Percentiles rank a stretch among this genome's conserved stretches.
These are phyloP conservation scores for Aspergillus sp. DNA, from an alignment of 2,329 filamentous ascomycete genomes.

Conservation along the genomic window DNA sequence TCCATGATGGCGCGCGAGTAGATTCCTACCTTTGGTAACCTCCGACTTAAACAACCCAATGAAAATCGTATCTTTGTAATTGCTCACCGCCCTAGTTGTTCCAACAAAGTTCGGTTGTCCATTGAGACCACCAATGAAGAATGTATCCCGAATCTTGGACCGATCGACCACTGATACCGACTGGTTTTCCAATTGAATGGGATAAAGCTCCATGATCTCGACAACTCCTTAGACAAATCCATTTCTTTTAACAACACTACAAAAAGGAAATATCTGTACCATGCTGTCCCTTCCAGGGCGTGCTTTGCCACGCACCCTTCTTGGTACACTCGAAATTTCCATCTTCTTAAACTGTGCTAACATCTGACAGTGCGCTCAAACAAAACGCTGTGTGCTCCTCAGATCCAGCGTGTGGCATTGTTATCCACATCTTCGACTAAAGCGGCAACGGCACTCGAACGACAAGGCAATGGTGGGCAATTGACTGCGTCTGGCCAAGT, in stretches of 20 bases:
- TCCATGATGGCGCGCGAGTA: no score
- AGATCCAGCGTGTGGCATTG: slow-evolving; percentile 36
- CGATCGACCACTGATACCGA: background rate
- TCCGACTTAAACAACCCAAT: background rate
- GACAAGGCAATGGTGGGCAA: slow-evolving; percentile 32
- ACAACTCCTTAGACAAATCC: background rate
- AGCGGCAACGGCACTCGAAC: slow-evolving; percentile 44
- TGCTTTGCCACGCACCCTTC: slow-evolving; percentile 27
- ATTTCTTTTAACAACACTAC: background rate
- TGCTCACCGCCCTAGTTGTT: background rate
- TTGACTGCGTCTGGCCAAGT: slow-evolving; percentile 45
- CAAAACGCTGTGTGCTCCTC: slow-evolving; percentile 31
- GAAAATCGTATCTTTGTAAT: background rate
- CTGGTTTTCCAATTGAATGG: slow-evolving; percentile 2
- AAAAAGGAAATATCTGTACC: background rate
- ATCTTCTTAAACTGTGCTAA: slow-evolving; percentile 18
- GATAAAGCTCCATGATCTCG: background rate
- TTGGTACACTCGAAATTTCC: slow-evolving; percentile 22
- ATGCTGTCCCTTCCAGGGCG: slow-evolving; percentile 31
- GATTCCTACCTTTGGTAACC: no score
- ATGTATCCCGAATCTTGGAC: slow-evolving; percentile 2
- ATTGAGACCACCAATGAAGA: slow-evolving; percentile 16
- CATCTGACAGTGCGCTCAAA: slow-evolving; percentile 27
- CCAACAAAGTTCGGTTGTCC: background rate
- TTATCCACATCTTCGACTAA: slow-evolving; percentile 46